Evolutionary conservation across 106 monocot genomes (phyloP).

Genomic region (Dendrobium officinale): DNA sequence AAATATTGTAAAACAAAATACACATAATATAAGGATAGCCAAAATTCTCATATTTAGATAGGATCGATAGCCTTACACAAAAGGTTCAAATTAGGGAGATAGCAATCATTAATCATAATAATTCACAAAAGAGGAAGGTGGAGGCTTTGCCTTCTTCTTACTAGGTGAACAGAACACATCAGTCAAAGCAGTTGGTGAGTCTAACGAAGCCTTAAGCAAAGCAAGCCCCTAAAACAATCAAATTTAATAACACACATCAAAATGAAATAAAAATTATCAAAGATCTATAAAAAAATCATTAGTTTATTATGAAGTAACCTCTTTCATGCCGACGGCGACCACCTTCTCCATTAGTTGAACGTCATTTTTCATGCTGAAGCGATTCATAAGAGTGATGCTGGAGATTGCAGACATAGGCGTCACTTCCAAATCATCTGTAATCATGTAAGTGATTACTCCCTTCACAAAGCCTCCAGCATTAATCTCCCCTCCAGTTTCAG

Average conservation of each 20-base stretch:
- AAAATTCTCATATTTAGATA: too few species aligned
- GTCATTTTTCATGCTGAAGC: conserved; percentile 21
- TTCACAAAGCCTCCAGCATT: conserved; percentile 13
- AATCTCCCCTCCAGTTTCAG: background rate
- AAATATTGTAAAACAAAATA: too few species aligned
- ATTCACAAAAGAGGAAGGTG: too few species aligned
- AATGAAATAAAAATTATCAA: background rate
- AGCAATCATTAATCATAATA: too few species aligned
- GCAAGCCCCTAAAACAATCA: background rate
- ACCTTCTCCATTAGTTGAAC: conserved; percentile 15
- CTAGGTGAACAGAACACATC: background rate
- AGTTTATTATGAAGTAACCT: background rate
- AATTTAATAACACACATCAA: background rate
- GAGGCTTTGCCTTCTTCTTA: too few species aligned
- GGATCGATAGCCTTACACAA: too few species aligned
- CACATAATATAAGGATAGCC: too few species aligned
- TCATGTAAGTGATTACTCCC: conserved; percentile 25
- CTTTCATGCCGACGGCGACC: conserved; percentile 15
- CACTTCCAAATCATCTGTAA: conserved; percentile 31
- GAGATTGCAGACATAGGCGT: conserved; percentile 28
- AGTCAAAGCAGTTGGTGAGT: background rate
- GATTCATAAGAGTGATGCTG: conserved; percentile 17
- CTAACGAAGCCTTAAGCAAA: conserved; percentile 2
- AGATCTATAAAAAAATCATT: background rate
- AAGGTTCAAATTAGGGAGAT: too few species aligned